A percentile compares a stretch with the other conserved stretches of the same genome.
Conservation (phyloP, 768 basidiomycete genomes). For the Pleurotus platypus region DNA sequence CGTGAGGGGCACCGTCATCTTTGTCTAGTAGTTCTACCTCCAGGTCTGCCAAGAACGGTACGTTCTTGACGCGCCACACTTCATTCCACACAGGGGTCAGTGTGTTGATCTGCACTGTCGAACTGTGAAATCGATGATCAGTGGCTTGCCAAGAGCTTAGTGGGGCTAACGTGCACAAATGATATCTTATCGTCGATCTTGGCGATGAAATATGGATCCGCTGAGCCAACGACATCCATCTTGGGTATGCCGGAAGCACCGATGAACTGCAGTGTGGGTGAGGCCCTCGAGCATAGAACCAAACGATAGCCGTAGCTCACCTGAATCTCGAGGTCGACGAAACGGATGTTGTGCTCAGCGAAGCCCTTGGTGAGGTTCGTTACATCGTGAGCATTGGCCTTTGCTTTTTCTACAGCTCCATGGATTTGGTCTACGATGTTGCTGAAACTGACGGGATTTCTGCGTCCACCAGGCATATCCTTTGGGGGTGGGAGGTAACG, state of each 20-base stretch:
- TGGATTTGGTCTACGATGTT: constrained; percentile 1
- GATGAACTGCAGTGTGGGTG: constrained; percentile 46
- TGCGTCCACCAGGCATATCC: constrained; percentile 5
- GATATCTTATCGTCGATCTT: constrained; percentile 60
- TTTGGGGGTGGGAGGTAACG: no score
- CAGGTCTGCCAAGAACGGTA: constrained; percentile 59
- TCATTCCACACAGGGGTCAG: constrained; percentile 75
- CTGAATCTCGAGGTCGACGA: constrained; percentile 6
- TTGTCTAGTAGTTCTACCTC: constrained; percentile 67
- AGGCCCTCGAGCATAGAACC: not conserved
- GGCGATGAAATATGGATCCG: constrained; percentile 74
- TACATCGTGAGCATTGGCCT: not conserved
- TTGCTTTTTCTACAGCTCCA: not conserved
- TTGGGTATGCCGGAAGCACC: constrained; percentile 66
- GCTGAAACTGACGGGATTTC: constrained; percentile 5
- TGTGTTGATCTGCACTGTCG: constrained; percentile 56
- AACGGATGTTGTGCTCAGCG: not conserved
- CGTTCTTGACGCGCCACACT: constrained; percentile 68
- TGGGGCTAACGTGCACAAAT: constrained; percentile 43
- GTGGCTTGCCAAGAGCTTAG: not conserved
- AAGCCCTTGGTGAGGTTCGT: constrained; percentile 1
- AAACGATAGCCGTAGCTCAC: not conserved
- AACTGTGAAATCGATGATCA: constrained; percentile 34
- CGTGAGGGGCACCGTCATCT: constrained; percentile 51
- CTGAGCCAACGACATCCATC: constrained; percentile 61